Conservation (phyloP, 352 stramenopile species). For the Phytophthora tentaculata region DNA sequence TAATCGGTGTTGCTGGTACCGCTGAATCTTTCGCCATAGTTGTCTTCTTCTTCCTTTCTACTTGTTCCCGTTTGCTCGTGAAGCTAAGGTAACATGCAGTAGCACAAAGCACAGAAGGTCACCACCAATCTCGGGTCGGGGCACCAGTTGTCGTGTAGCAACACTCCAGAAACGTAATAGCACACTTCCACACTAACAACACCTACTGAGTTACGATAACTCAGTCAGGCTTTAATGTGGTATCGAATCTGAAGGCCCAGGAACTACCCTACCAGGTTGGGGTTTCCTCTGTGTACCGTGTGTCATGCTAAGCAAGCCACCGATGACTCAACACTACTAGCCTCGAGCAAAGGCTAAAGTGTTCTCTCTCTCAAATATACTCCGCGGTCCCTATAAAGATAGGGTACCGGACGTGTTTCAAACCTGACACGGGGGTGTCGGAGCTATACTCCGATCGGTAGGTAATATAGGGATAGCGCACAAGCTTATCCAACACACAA, state of each 20-base stretch:
- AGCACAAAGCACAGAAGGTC: too few species aligned
- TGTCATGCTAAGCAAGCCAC: not conserved
- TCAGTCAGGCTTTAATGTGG: not conserved
- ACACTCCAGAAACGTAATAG: not conserved
- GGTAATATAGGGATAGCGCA: not conserved
- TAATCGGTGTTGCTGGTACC: too few species aligned
- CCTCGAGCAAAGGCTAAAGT: not conserved
- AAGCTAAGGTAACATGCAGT: too few species aligned
- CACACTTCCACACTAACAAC: not conserved
- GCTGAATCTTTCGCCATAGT: too few species aligned
- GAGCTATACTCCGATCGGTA: not conserved
- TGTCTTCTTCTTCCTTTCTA: too few species aligned
- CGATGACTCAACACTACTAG: not conserved
- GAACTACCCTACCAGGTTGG: not conserved
- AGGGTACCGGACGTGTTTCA: not conserved
- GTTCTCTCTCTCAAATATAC: not conserved
- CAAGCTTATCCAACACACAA: not conserved
- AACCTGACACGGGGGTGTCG: not conserved
- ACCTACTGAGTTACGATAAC: not conserved
- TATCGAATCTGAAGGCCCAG: not conserved
- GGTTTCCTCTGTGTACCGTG: not conserved
- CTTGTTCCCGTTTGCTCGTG: too few species aligned
- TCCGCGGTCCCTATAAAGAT: not conserved
- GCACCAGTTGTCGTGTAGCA: not conserved
- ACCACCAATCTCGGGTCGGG: too few species aligned